Percentiles rank a stretch among this genome's conserved stretches.
Conservation (phyloP, 2,329 filamentous ascomycete genomes). For the Penicillium occitanis region DNA sequence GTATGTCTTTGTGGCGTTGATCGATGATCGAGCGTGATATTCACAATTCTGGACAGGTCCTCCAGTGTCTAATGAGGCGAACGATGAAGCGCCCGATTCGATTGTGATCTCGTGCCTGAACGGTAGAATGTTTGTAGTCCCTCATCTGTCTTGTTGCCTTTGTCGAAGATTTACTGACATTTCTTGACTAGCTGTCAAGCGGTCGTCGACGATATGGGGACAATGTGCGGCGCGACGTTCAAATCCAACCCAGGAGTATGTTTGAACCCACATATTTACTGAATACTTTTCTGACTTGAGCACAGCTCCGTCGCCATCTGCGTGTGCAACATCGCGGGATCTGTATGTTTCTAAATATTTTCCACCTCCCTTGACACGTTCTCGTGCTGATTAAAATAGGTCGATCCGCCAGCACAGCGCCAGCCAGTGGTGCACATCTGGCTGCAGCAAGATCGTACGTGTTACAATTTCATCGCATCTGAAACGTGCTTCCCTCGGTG, state of each 20-base stretch:
- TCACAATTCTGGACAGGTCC: background rate
- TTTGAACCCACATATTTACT: background rate
- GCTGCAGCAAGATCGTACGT: background rate
- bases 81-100: background rate
- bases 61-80: background rate
- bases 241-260: background rate
- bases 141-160: too few species aligned
- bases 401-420: background rate
- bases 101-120: background rate
- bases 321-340: background rate
- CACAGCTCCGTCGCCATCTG: background rate
- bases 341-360: background rate
- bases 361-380: background rate
- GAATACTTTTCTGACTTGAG: background rate
- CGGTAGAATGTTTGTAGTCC: background rate
- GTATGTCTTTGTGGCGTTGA: background rate
- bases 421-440: background rate
- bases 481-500: too few species aligned
- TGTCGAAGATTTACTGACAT: background rate
- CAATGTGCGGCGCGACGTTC: background rate
- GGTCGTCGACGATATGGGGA: background rate
- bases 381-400: background rate
- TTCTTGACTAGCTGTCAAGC: background rate
- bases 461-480: background rate
- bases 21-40: background rate